Percentiles rank a stretch among this genome's conserved stretches.
phyloP scores from a whole-genome alignment of 2,329 filamentous ascomycete species.

The Emmonsiellopsis sp. region DNA sequence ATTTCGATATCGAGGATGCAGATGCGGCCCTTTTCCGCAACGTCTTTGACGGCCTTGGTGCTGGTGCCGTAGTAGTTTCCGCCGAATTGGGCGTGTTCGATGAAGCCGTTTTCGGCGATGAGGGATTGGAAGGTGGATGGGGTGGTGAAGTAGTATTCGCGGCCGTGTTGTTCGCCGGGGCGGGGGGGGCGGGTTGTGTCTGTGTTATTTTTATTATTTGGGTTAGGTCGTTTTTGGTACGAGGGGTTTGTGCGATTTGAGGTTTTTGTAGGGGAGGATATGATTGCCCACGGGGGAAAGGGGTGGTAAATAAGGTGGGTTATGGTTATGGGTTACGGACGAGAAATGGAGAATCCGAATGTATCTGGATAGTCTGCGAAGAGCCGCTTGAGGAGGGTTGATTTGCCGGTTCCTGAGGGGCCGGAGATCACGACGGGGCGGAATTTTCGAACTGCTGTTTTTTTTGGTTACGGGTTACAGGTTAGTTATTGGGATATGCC shows the following conservation, averaged over 20 bases:
- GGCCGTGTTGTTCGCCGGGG: slow-evolving; percentile 63
- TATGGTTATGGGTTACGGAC: slow-evolving; percentile 16
- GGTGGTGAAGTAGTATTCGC: slow-evolving; percentile 72
- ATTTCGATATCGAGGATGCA: slow-evolving; percentile 95
- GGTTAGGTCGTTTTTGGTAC: too few species aligned
- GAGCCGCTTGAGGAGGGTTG: slow-evolving; percentile 33
- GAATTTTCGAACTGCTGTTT: slow-evolving; percentile 19
- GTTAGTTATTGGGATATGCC: neutral
- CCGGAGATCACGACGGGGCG: slow-evolving; percentile 35
- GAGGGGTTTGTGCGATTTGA: too few species aligned
- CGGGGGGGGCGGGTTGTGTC: slow-evolving; percentile 78
- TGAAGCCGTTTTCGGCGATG: slow-evolving; percentile 62
- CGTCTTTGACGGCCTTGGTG: slow-evolving; percentile 67
- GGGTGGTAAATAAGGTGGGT: neutral
- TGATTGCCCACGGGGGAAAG: slow-evolving; percentile 11
- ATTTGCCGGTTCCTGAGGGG: slow-evolving; percentile 35
- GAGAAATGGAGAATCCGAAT: slow-evolving; percentile 35
- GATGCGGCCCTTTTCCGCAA: slow-evolving; percentile 60
- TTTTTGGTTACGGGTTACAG: neutral
- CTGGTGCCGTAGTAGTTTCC: slow-evolving; percentile 82
- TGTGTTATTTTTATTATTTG: slow-evolving; percentile 16
- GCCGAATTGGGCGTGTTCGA: slow-evolving; percentile 80
- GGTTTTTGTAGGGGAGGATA: slow-evolving; percentile 9
- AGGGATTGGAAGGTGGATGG: slow-evolving; percentile 59
- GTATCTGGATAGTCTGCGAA: slow-evolving; percentile 34